These are phyloP conservation scores for Trichosporon ovoides DNA, from an alignment of 1,284 basidiomycete genomes.

Conservation along the genomic window DNA sequence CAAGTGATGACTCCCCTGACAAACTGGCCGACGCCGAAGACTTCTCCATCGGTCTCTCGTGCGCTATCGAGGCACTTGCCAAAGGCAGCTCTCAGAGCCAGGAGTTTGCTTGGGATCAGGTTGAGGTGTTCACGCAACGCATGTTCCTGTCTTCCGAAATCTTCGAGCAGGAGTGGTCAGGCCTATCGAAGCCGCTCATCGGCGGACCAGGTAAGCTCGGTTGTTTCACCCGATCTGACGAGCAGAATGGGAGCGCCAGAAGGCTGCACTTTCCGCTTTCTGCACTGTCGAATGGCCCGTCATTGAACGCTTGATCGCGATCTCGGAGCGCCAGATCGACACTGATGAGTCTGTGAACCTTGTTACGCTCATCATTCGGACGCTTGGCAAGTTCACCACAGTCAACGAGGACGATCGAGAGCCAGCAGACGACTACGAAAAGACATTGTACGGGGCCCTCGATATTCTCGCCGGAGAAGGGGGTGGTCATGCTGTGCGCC, in stretches of 20 bases:
- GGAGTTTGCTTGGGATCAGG: conserved; percentile 19
- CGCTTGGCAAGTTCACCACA: conserved; percentile 25
- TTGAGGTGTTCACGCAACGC: conserved; percentile 19
- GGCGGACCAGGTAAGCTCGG: conserved; percentile 6
- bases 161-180: conserved; percentile 11
- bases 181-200: background rate
- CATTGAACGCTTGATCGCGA: conserved; percentile 20
- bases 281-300: conserved; percentile 21
- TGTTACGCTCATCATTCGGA: conserved; percentile 18
- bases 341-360: conserved; percentile 8
- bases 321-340: background rate
- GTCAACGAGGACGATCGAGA: conserved; percentile 17
- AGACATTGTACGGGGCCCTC: conserved; percentile 29
- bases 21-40: conserved; percentile 3
- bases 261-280: conserved; percentile 26
- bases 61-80: conserved; percentile 19
- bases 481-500: conserved; percentile 9
- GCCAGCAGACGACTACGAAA: conserved; percentile 26
- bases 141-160: conserved; percentile 11
- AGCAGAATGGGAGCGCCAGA: conserved; percentile 24
- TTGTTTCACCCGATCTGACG: background rate
- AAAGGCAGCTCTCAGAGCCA: conserved; percentile 20
- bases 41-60: conserved; percentile 17
- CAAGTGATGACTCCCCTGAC: background rate
- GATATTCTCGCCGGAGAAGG: conserved; percentile 28